phyloP scores from a whole-genome alignment of 2,329 filamentous ascomycete genomes.

The Hypoxylon sp. region DNA sequence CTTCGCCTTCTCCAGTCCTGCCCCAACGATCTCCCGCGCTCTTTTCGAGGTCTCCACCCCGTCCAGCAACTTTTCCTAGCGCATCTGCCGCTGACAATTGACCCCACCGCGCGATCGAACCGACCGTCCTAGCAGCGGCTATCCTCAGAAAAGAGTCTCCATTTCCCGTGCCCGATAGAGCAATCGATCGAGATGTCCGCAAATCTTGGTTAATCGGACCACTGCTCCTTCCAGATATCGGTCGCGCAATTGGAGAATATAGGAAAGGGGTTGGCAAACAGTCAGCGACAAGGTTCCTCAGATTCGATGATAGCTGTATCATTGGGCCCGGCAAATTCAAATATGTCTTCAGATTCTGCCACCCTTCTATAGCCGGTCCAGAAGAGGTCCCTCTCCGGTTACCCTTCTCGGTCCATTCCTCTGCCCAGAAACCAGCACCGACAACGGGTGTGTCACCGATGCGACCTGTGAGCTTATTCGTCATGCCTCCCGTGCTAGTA shows the following conservation, averaged over 20 bases:
- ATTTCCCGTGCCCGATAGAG: conserved; percentile 85
- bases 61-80: conserved; percentile 76
- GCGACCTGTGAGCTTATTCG: conserved; percentile 88
- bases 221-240: neutral
- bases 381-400: conserved; percentile 50
- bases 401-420: conserved; percentile 77
- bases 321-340: conserved; percentile 51
- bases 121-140: conserved; percentile 78
- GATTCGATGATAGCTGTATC: conserved; percentile 59
- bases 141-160: conserved; percentile 88
- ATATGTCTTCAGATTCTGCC: conserved; percentile 38
- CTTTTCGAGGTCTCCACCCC: conserved; percentile 78
- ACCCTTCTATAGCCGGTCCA: conserved; percentile 35
- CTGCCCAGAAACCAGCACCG: conserved; percentile 91
- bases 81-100: conserved; percentile 68
- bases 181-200: conserved; percentile 63
- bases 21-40: conserved; percentile 83
- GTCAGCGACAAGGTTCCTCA: conserved; percentile 68
- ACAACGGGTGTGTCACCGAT: conserved; percentile 89
- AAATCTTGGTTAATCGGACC: conserved; percentile 25
- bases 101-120: conserved; percentile 78
- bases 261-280: conserved; percentile 69
- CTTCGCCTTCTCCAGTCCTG: conserved; percentile 82
- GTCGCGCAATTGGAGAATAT: conserved; percentile 55
- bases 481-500: conserved; percentile 81